These are phyloP conservation scores for Aspergillus fischeri DNA, from an alignment of 2,329 filamentous ascomycete species.

Conservation along the genomic window DNA sequence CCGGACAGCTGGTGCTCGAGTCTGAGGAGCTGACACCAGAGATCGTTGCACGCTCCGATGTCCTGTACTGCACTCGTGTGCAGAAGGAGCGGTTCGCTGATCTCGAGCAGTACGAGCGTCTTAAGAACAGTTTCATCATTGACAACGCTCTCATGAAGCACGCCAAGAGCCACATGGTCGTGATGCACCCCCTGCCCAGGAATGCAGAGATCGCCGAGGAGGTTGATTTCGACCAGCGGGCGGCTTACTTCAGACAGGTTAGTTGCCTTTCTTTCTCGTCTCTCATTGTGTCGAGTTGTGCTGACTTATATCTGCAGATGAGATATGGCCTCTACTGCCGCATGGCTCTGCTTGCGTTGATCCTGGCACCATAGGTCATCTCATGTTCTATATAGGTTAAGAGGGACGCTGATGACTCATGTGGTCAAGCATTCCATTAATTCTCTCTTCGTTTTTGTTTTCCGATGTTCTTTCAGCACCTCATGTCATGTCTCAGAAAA, in stretches of 20 bases:
- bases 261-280: conserved; percentile 39
- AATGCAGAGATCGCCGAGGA: conserved; percentile 93
- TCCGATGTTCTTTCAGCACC: conserved; percentile 14
- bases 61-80: conserved; percentile 94
- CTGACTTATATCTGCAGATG: conserved; percentile 65
- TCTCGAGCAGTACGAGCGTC: conserved; percentile 71
- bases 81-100: conserved; percentile 95
- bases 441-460: conserved; percentile 18
- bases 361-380: conserved; percentile 60
- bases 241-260: conserved; percentile 98
- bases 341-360: conserved; percentile 93
- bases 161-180: conserved; percentile 88
- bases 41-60: conserved; percentile 80
- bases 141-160: conserved; percentile 86
- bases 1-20: conserved; percentile 73
- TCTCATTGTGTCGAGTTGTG: conserved; percentile 5
- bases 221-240: conserved; percentile 94
- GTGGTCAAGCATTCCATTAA: conserved; percentile 11
- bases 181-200: conserved; percentile 91
- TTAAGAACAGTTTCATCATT: conserved; percentile 85
- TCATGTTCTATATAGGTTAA: conserved; percentile 12
- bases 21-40: conserved; percentile 77
- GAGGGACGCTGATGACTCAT: conserved; percentile 8
- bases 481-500: conserved; percentile 22
- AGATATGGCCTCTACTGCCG: conserved; percentile 95